Evolutionary conservation across 148 eudicot genomes (phyloP).

Genomic region (Gaultheria prostrata): DNA sequence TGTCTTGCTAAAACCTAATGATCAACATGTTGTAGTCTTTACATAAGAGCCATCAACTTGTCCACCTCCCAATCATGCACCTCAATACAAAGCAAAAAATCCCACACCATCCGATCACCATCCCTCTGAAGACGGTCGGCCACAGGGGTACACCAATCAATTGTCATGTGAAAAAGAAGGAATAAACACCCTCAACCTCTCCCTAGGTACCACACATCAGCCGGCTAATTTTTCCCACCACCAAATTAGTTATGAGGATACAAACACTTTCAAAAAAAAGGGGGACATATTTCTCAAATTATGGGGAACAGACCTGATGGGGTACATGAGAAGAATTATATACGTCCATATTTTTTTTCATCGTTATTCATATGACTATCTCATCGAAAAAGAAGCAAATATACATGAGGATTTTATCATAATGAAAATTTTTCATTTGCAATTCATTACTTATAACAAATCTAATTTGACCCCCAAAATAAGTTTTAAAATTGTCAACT

Average conservation of each 20-base stretch:
- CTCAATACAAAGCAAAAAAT: not conserved
- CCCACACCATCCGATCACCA: not conserved
- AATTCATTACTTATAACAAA: too few species aligned
- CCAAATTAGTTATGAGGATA: not conserved
- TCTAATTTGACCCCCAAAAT: too few species aligned
- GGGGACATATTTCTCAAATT: not conserved
- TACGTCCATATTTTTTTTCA: not conserved
- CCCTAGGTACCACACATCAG: slow-evolving; percentile 2
- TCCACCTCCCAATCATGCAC: not conserved
- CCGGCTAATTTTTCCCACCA: not conserved
- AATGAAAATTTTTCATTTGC: not conserved
- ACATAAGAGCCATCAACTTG: not conserved
- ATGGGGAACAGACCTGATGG: not conserved
- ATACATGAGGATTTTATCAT: not conserved
- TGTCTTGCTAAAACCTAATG: not conserved
- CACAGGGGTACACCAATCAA: not conserved
- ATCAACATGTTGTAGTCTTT: not conserved
- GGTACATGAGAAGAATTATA: not conserved
- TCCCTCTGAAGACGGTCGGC: not conserved
- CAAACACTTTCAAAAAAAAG: not conserved
- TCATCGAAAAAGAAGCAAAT: not conserved
- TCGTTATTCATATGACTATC: not conserved
- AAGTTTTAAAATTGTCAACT: too few species aligned
- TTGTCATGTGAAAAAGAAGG: not conserved
- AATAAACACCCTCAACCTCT: not conserved